Evolutionary conservation across 2,329 filamentous ascomycete species (phyloP).

Genomic region (Cytospora piceicola): DNA sequence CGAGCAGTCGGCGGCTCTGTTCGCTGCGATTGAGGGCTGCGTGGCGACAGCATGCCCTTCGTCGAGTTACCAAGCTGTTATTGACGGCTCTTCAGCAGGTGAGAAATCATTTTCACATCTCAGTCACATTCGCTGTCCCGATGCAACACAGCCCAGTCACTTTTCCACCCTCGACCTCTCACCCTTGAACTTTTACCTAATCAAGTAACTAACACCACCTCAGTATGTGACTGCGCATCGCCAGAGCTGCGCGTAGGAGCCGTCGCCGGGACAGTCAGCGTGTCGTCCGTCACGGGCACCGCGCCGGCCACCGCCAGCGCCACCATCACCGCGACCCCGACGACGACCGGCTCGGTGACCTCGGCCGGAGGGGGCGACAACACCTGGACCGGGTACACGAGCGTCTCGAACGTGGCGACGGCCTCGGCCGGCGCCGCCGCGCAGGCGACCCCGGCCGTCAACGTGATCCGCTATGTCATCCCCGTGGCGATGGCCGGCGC

Average conservation of each 20-base stretch:
- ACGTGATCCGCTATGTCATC: slow-evolving; percentile 18
- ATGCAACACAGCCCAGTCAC: not conserved
- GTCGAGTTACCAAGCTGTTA: slow-evolving; percentile 37
- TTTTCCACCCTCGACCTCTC: not conserved
- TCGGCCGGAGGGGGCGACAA: not conserved
- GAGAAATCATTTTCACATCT: slow-evolving; percentile 14
- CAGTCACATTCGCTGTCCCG: no score
- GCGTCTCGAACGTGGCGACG: slow-evolving; percentile 26
- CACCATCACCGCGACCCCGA: not conserved
- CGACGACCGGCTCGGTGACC: not conserved
- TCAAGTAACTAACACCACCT: not conserved
- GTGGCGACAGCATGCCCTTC: slow-evolving; percentile 36
- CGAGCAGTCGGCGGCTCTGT: slow-evolving; percentile 37
- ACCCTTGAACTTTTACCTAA: not conserved
- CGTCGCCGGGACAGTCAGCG: slow-evolving; percentile 19
- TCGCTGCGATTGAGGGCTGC: slow-evolving; percentile 40
- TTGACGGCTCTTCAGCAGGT: slow-evolving; percentile 39
- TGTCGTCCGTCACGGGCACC: slow-evolving; percentile 5
- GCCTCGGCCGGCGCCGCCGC: slow-evolving; percentile 26
- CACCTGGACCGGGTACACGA: slow-evolving; percentile 28
- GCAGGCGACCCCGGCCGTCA: slow-evolving; percentile 16
- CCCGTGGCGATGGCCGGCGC: slow-evolving; percentile 25
- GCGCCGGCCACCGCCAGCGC: slow-evolving; percentile 18
- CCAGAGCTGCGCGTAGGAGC: slow-evolving; percentile 8
- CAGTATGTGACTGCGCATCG: slow-evolving; percentile 28